Base-by-base conservation (phyloP, 2,329 filamentous ascomycete species). In the Paraphoma chrysanthemicola region DNA sequence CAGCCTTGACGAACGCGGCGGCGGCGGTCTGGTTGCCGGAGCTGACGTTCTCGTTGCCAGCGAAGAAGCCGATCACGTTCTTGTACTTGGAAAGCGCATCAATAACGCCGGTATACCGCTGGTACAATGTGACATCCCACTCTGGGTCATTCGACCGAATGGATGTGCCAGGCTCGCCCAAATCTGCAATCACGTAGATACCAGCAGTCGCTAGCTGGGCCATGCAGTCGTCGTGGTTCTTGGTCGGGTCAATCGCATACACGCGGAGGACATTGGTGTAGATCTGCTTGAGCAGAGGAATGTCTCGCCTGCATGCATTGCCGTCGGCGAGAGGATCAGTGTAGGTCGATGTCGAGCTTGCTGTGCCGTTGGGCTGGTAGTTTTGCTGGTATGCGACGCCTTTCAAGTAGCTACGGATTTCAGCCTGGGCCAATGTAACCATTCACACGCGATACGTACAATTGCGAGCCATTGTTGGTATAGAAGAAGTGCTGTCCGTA, bases 61-160 rank as follows among this genome's bases (percentile, higher is more conserved):
- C 94, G 77, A 99, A 98, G 88, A 98, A 99, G 67, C 95, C 95
- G 63, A 99, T 88, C 53, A 92, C 88, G 80, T 99, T 99, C 78
- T 87, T 86, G 85, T 96, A 98, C 74, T 91, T 84, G 64, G 84
- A 82, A 67, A 99, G 82, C 59, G 86, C 82, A 75, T 98, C 93
- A 56, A 99, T 81, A 54, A 99, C 95, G 28, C 81, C 79, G 45
- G 88, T 91, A 83, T 98, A 99, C 60, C 92, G 91, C 31, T 83
- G 77, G 80, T 89, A 97, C 38, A 97, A 84, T 11, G 86, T 84
- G 45, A 88, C 85, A 74, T 93, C 87, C 95, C 95, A 99, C 61
- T 83, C 73, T 9, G 94, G 91, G 62, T 84, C 78, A 74, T 91
- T 84, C 64, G 93, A 91, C 81, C 92, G 88, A 82, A 99, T 97